Percentiles rank a stretch among this genome's conserved stretches.
Conservation (phyloP, 441 rosid species). For the Euphorbia celastroides region DNA sequence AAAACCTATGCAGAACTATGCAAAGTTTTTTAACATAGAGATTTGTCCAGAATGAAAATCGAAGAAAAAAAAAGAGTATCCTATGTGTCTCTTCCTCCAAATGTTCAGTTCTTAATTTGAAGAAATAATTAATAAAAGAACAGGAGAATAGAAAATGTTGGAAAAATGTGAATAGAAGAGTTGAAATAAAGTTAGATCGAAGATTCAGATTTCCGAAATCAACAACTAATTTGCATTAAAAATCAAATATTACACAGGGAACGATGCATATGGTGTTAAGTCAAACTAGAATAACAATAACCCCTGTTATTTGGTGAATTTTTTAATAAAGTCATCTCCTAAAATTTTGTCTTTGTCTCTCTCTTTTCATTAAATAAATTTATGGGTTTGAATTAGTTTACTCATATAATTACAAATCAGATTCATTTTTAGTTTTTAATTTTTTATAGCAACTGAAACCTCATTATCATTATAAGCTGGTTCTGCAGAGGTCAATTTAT, state of each 20-base stretch:
- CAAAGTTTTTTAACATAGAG: no score
- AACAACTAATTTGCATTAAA: not conserved
- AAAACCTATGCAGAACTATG: no score
- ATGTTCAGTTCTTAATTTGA: no score
- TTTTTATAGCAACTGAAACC: constrained; percentile 12
- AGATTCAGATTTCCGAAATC: constrained; percentile 8
- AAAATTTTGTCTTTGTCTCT: not conserved
- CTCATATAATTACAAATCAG: not conserved
- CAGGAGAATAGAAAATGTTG: not conserved
- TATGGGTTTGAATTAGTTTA: not conserved
- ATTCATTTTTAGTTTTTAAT: constrained; percentile 4
- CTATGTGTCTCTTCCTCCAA: no score
- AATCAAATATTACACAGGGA: constrained; percentile 21
- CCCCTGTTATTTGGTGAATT: not conserved
- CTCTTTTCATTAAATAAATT: not conserved
- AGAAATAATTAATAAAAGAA: not conserved
- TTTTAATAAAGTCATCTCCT: not conserved
- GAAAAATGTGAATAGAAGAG: constrained; percentile 10
- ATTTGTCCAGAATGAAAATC: no score
- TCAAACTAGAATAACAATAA: constrained; percentile 24
- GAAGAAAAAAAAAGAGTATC: no score
- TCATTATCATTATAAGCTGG: constrained; percentile 21
- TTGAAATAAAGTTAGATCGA: not conserved
- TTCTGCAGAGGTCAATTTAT: constrained; percentile 24
- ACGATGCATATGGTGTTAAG: constrained; percentile 24